Evolutionary conservation across 768 basidiomycete genomes (phyloP), one percentile per base, ranked within the genome.

Genomic region (Xerocomellus chrysenteron): DNA sequence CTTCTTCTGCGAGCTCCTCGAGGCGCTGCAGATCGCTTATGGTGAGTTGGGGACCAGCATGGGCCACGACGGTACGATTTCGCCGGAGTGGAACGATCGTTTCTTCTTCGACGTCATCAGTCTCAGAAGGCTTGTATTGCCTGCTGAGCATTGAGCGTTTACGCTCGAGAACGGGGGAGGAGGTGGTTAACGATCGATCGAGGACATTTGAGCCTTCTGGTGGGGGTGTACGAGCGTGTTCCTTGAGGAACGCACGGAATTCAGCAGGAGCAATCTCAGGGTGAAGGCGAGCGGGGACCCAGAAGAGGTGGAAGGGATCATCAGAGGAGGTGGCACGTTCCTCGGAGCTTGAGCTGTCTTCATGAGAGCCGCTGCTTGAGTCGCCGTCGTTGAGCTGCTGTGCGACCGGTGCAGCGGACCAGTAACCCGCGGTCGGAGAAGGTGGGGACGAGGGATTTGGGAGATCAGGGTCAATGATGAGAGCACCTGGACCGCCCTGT

Each of bases 231-330:
- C 87, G 83, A 12, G 94, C 82, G 75, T 98, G 97, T 65, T 96
- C 92, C 71, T 94, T 91, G 63, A 99, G 84, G 70, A 99, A 98
- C 12, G 87, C 89, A 50, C 92, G 84, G 73, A 99, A 99, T 73
- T 98, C 94, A 46, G 86, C 89, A 24, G 97, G 97, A 0, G 95
- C 96, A 67, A 99, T 91, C 77, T 99, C 97, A 32, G 97, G 97
- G 70, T 98, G 97, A 36, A 98, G 79, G 55, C 88, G 84, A 16
- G 97, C 97, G 51, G 97, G 97, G 30, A 99, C 94, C 97, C 97
- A 99, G 80, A 98, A 98, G 61, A 98, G 84, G 73, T 93, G 90
- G 65, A 87, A 86, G 3, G 91, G 88, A 75, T 96, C 92, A 64
- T 91, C 86, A 39, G 80, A 71, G 21, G 66, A n/a, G n/a, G 42